phyloP scores from a whole-genome alignment of 768 basidiomycete species.

The Leccinum boreale region DNA sequence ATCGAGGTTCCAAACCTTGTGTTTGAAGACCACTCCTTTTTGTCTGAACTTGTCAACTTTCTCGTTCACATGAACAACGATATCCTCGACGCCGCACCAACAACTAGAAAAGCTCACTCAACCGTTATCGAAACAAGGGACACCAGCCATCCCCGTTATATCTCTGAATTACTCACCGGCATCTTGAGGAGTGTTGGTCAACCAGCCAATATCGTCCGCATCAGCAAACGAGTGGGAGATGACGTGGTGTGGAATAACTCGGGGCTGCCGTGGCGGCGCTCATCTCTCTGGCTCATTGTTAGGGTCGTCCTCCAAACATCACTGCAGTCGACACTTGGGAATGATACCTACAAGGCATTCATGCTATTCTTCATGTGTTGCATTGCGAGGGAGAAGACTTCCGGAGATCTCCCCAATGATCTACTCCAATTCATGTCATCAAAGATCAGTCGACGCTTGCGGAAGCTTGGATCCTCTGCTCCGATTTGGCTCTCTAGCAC shows the following conservation, averaged over 20 bases:
- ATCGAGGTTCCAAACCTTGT: conserved; percentile 31
- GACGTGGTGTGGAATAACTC: conserved; percentile 4
- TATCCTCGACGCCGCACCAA: conserved; percentile 25
- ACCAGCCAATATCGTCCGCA: not conserved
- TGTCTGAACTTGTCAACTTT: conserved; percentile 35
- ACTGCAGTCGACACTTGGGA: conserved; percentile 10
- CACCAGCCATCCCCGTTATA: not conserved
- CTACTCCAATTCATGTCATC: conserved; percentile 27
- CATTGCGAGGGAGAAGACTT: conserved; percentile 21
- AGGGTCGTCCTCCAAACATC: conserved; percentile 34
- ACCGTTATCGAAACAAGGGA: conserved; percentile 9
- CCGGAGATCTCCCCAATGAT: conserved; percentile 19
- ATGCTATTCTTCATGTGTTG: conserved; percentile 39
- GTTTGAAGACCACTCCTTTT: conserved; percentile 31
- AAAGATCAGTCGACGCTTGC: conserved; percentile 26
- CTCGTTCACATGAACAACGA: conserved; percentile 34
- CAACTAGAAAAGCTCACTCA: conserved; percentile 1
- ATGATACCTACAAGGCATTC: conserved; percentile 44
- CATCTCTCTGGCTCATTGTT: conserved; percentile 36
- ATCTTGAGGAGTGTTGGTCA: not conserved
- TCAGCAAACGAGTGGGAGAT: conserved; percentile 2
- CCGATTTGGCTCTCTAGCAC: conserved; percentile 35
- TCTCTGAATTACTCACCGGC: not conserved
- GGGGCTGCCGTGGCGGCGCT: conserved; percentile 29
- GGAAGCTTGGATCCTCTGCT: conserved; percentile 23